Base-by-base conservation (phyloP, 164 flowering plant genomes). In the Nymphaea colorata region DNA sequence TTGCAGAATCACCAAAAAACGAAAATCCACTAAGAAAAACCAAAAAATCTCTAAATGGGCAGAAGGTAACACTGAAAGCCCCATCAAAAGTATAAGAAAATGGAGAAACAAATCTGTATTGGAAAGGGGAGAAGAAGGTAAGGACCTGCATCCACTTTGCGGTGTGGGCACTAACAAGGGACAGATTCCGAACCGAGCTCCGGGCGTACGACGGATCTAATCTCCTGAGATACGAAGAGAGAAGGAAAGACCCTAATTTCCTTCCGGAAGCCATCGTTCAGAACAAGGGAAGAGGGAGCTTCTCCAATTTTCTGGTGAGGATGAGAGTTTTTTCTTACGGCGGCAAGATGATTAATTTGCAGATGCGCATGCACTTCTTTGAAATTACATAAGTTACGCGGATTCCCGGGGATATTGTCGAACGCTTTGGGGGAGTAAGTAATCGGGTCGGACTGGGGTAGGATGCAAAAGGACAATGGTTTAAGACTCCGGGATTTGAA, bases 91-190 rank as follows among this genome's bases (percentile, higher is more conserved):
- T 2, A 8, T 8, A 55, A 16, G 16, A 55, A 55, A 55, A 55
- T 8, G 59, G 59, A 55, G 16, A 55, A 10, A 10, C 59, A 10
- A 61, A 11, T 17, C 42, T 61, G 3, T 10, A 17, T 17, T 12
- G 42, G 64, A 61, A 10, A 8, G 7, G 17, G 64, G 16, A n/a
- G 25, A 61, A 61, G 42, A 8, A 61, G 41, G 42, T 55, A 8
- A 55, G 16, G n/a, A 61, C 64, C 64, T 61, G 64, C 64, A 61
- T 61, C 64, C 64, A 61, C 14, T 61, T 61, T 6, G 64, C 64
- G 42, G 64, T 61, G 17, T 61, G 64, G 17, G 64, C 64, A 8
- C 64, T 61, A 41, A 61, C 64, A 10, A 61, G 64, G 64, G 64
- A 61, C 3, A 61, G 64, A 17, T 17, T 61, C 42, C 64, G 64